A percentile compares a stretch with the other conserved stretches of the same genome.
Evolutionary conservation across 1,284 basidiomycete species (phyloP).

Genomic region (Austropuccinia psidii): DNA sequence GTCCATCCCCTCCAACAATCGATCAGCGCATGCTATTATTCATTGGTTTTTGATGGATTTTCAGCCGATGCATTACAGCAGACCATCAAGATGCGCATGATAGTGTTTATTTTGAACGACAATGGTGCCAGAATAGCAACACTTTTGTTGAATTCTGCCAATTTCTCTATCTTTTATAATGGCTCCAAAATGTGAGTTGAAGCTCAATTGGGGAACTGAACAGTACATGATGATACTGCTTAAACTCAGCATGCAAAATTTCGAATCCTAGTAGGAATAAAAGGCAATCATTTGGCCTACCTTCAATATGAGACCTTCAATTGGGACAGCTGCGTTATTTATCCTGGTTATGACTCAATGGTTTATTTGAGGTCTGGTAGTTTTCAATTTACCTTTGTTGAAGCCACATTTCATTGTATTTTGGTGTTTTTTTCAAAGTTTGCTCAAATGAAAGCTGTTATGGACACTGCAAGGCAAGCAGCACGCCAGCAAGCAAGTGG

Average conservation of each 20-base stretch:
- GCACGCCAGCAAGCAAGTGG: conserved; percentile 79
- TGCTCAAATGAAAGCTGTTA: conserved; percentile 66
- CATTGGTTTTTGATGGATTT: conserved; percentile 80
- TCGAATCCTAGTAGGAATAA: conserved; percentile 83
- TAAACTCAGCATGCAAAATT: conserved; percentile 56
- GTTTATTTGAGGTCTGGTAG: conserved; percentile 82
- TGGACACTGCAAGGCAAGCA: conserved; percentile 87
- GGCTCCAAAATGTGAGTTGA: conserved; percentile 69
- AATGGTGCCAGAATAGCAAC: conserved; percentile 68
- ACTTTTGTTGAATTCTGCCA: conserved; percentile 80
- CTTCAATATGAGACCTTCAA: conserved; percentile 87
- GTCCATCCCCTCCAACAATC: neutral
- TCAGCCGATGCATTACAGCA: conserved; percentile 77
- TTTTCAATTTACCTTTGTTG: conserved; percentile 79
- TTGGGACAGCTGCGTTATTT: conserved; percentile 57
- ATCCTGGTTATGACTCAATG: conserved; percentile 77
- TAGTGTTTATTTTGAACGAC: conserved; percentile 78
- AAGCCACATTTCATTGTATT: conserved; percentile 75
- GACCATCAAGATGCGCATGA: conserved; percentile 76
- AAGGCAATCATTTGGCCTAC: conserved; percentile 89
- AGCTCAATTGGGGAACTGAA: conserved; percentile 76
- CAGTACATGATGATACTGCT: conserved; percentile 69
- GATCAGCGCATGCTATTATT: conserved; percentile 64
- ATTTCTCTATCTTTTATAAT: conserved; percentile 71
- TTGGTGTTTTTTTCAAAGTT: conserved; percentile 79